A percentile compares a stretch with the other conserved stretches of the same genome.
Evolutionary conservation across 2,329 filamentous ascomycete species (phyloP).

Genomic region (Colletotrichum euphorbiae): DNA sequence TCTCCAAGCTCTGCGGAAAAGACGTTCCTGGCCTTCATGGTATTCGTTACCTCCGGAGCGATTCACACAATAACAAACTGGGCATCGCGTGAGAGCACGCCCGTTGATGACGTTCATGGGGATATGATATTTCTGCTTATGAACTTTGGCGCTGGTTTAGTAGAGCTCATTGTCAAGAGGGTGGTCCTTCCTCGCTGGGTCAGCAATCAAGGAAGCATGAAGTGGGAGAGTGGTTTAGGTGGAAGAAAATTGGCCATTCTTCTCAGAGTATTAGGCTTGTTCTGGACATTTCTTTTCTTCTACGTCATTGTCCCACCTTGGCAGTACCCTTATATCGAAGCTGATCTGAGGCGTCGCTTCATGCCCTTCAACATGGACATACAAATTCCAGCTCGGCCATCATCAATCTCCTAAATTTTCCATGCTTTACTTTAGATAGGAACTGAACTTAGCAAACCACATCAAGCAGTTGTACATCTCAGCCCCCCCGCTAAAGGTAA

Average conservation of each 20-base stretch:
- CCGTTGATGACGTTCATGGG: background rate
- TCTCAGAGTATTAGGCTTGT: background rate
- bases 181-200: background rate
- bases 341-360: background rate
- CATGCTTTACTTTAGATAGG: no score
- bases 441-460: background rate
- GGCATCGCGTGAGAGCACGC: background rate
- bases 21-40: background rate
- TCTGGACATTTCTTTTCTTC: background rate
- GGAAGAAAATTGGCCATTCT: background rate
- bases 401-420: background rate
- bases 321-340: background rate
- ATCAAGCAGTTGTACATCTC: no score
- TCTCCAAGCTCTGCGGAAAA: background rate
- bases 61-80: background rate
- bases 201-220: fast-evolving
- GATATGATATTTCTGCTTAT: background rate
- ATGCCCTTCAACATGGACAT: background rate
- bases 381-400: background rate
- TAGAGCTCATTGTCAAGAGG: background rate
- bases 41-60: background rate
- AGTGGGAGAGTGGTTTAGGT: no score
- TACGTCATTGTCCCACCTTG: background rate
- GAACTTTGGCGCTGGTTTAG: background rate
- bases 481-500: background rate